Evolutionary conservation across 192 early-diverging fungal species (phyloP), one percentile per base, ranked within the genome.

Genomic region (Backusella tuberculispora): DNA sequence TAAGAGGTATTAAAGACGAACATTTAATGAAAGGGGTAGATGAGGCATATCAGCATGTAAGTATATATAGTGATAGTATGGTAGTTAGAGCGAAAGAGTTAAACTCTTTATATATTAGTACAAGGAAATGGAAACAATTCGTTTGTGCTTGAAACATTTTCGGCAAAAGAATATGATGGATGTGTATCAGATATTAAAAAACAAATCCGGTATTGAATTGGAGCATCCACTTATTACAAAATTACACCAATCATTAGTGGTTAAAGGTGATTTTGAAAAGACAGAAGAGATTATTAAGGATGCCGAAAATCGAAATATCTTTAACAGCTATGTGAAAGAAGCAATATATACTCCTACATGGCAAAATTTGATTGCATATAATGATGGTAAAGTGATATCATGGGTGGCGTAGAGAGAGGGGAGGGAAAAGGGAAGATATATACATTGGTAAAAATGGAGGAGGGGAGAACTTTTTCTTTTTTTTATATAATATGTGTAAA

Each of bases 141-240:
- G 95, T 24, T 77, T 96, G 2, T 98, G 97, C 78, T 80, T 98
- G 21, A 97, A 97, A 74, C 92, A 97, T 74, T 94, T 97, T 83
- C 84, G 96, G 21, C 93, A 97, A 71, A 79, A 91, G 63, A 92
- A 94, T 76, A 89, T 91, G 65, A 80, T 86, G 26, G 88, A 92
- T 60, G 88, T 90, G 14, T 96, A 96, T 77, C 82, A 88, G n/a
- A 78, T 85, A 12, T 76, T 98, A 19, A 87, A 92, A 78, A 76
- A 83, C 15, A 89, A 89, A 24, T 90, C 91, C 0, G 66, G 82
- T 8, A 76, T 91, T 50, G 77, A 88, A 26, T 72, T 98, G 14
- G 97, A 99, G 68, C 88, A 95, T 56, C 94, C 95, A 2, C 65
- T 96, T 4, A 80, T 99, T 44, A 91, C 96, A 0, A 78, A 89